These are phyloP conservation scores for Ganoderma boninense DNA, from an alignment of 1,284 basidiomycete genomes.

Conservation along the genomic window DNA sequence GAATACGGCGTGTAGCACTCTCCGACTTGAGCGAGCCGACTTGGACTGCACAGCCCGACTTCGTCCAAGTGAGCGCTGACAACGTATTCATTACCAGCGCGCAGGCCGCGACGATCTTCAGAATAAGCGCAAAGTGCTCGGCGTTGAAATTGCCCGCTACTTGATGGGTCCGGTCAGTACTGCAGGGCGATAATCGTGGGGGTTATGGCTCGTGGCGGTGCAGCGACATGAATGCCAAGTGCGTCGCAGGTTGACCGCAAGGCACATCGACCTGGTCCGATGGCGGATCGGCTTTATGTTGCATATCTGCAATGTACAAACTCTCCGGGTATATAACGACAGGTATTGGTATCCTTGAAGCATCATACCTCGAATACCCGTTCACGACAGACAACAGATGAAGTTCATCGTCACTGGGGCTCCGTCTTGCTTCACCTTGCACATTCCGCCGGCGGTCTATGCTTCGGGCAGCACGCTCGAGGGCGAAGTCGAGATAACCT, in stretches of 20 bases:
- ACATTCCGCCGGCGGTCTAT: slow-evolving; percentile 16
- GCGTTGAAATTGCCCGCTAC: background rate
- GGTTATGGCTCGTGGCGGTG: background rate
- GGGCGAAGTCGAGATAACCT: slow-evolving; percentile 26
- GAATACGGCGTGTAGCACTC: background rate
- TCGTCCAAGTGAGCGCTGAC: background rate
- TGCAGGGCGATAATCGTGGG: background rate
- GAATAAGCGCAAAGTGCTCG: background rate
- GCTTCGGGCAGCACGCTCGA: slow-evolving; percentile 13
- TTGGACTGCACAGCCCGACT: background rate
- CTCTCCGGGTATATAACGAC: background rate
- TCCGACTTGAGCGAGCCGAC: background rate
- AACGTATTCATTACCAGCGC: background rate
- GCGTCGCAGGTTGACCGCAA: background rate
- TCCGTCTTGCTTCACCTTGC: background rate
- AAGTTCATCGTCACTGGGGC: background rate
- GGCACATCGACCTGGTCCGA: background rate
- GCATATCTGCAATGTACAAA: background rate
- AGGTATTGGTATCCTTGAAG: background rate
- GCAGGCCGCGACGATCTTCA: background rate
- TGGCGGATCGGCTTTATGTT: background rate
- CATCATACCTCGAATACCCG: background rate
- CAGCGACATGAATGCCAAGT: background rate
- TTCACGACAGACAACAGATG: background rate
- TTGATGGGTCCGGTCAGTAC: background rate